phyloP scores from a whole-genome alignment of 2,329 filamentous ascomycete species.

The Elsinoe necatrix region DNA sequence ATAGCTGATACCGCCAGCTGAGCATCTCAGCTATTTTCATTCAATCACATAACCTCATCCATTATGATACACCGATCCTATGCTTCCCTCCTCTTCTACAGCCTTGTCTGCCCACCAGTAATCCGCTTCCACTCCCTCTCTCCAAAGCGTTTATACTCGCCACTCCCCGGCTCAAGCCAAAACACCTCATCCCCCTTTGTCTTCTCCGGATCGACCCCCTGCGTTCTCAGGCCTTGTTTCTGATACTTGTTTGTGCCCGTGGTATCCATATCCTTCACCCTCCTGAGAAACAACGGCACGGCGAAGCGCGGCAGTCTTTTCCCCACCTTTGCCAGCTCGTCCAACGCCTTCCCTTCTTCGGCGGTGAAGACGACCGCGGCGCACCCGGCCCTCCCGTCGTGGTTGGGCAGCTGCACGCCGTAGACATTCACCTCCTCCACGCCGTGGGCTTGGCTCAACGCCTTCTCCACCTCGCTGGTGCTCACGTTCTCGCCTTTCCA shows the following conservation, averaged over 20 bases:
- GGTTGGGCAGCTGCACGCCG: constrained; percentile 67
- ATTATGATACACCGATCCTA: background rate
- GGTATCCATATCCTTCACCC: constrained; percentile 52
- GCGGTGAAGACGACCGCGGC: constrained; percentile 54
- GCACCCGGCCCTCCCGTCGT: constrained; percentile 78
- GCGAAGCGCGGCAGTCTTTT: constrained; percentile 62
- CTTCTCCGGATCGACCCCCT: constrained; percentile 63
- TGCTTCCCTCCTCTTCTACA: constrained; percentile 40
- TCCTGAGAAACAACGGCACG: constrained; percentile 66
- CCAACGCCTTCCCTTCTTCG: constrained; percentile 42
- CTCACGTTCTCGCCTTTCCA: constrained; percentile 56
- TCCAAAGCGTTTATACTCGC: constrained; percentile 58
- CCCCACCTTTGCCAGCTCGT: constrained; percentile 53
- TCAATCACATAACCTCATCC: background rate
- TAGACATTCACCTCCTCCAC: constrained; percentile 80
- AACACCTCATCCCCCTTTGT: constrained; percentile 46
- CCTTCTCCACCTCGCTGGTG: constrained; percentile 62
- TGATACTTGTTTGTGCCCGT: constrained; percentile 88
- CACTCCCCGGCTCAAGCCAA: constrained; percentile 55
- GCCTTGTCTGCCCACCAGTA: constrained; percentile 58
- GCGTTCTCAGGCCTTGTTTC: constrained; percentile 61
- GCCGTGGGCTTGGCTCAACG: constrained; percentile 56
- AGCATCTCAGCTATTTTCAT: background rate
- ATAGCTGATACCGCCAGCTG: background rate
- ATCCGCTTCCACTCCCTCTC: constrained; percentile 61